Evolutionary conservation across 2,329 filamentous ascomycete genomes (phyloP).

Genomic region (Seiridium cupressi): DNA sequence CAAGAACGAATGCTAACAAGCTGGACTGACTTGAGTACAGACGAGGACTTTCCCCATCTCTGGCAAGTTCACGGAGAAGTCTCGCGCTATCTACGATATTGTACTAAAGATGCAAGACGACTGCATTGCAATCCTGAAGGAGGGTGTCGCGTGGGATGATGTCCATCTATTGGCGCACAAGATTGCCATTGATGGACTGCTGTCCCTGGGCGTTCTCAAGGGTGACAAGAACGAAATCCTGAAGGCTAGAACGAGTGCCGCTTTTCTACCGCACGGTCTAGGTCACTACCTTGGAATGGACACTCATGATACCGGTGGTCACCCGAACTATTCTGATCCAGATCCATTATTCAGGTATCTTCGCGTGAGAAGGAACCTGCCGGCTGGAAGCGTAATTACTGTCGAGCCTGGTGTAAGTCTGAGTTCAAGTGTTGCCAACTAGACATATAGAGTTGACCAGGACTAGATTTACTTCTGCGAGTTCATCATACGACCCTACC

Average conservation of each 20-base stretch:
- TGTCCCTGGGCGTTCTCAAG: constrained; percentile 72
- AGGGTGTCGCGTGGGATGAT: constrained; percentile 76
- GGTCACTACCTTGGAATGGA: constrained; percentile 93
- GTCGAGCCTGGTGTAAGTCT: constrained; percentile 82
- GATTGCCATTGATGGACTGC: constrained; percentile 77
- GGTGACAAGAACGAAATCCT: constrained; percentile 71
- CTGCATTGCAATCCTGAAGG: constrained; percentile 70
- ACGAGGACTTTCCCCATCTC: constrained; percentile 85
- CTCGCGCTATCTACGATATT: constrained; percentile 74
- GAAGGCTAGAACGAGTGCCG: constrained; percentile 74
- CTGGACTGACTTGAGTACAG: too few relatives aligned
- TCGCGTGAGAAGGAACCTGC: constrained; percentile 71
- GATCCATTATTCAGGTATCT: constrained; percentile 88
- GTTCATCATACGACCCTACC: constrained; percentile 81
- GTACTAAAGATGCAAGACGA: constrained; percentile 85
- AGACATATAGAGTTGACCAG: constrained; percentile 3
- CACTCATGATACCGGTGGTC: constrained; percentile 82
- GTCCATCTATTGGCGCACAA: constrained; percentile 78
- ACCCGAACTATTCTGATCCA: constrained; percentile 73
- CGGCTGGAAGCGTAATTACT: constrained; percentile 81
- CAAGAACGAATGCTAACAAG: too few relatives aligned
- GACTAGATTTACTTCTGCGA: constrained; percentile 80
- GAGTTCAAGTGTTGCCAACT: background rate
- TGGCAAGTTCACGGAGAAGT: constrained; percentile 68
- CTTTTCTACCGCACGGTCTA: constrained; percentile 89